Conservation (phyloP, 2,329 filamentous ascomycete genomes). For the Ophiostoma montium region DNA sequence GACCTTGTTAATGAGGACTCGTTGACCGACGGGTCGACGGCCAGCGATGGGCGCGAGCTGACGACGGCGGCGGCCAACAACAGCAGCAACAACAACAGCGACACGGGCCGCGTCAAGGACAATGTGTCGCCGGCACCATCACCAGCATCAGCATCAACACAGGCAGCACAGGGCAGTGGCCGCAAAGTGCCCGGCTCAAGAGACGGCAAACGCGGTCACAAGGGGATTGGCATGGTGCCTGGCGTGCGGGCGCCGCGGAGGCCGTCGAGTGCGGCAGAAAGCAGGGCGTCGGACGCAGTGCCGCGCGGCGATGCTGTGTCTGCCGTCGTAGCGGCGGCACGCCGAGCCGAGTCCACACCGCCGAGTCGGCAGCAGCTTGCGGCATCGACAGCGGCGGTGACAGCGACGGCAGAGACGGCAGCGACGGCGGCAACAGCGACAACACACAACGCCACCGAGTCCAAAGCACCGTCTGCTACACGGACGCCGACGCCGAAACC, state of each 20-base stretch:
- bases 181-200: background rate
- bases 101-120: constrained; percentile 49
- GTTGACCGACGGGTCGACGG: constrained; percentile 47
- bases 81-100: constrained; percentile 50
- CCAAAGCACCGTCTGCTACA: background rate
- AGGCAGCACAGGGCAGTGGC: background rate
- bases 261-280: background rate
- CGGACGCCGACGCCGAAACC: background rate
- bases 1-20: constrained; percentile 50
- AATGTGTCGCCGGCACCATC: constrained; percentile 33
- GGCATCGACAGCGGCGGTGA: background rate
- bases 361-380: background rate
- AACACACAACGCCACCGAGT: background rate
- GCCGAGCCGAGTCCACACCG: background rate
- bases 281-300: background rate
- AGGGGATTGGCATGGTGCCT: background rate
- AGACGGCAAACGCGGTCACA: background rate
- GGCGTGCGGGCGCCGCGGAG: background rate
- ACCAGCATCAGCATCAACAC: too few relatives aligned
- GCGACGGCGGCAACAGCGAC: constrained; percentile 14
- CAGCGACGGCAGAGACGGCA: constrained; percentile 17
- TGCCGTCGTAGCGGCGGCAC: background rate
- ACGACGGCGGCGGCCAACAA: constrained; percentile 33
- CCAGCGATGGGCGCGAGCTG: constrained; percentile 44
- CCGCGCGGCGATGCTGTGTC: background rate